Evolutionary conservation across 1,284 basidiomycete genomes (phyloP).

Genomic region (Kwoniella shivajii): DNA sequence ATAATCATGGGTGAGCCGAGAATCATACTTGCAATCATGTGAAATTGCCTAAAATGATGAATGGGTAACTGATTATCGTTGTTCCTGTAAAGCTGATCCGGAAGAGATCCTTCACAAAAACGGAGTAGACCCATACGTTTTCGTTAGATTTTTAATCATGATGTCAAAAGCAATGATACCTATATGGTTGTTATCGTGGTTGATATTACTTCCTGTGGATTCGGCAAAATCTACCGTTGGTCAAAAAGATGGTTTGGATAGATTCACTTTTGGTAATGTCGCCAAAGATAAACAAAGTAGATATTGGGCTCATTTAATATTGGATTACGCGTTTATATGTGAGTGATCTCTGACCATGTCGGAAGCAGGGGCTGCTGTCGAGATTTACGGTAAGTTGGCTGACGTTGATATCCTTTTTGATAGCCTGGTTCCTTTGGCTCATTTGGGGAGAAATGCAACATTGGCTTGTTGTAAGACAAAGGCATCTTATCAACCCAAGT

Average conservation of each 20-base stretch:
- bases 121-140: constrained; percentile 70
- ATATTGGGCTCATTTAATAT: constrained; percentile 56
- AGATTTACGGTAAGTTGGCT: neutral
- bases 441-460: constrained; percentile 67
- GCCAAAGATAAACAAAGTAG: constrained; percentile 41
- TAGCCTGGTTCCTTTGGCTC: constrained; percentile 70
- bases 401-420: neutral
- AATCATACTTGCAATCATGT: constrained; percentile 57
- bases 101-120: constrained; percentile 57
- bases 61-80: constrained; percentile 8
- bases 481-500: constrained; percentile 65
- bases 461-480: constrained; percentile 69
- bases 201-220: constrained; percentile 66
- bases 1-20: constrained; percentile 53
- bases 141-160: constrained; percentile 66
- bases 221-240: constrained; percentile 55
- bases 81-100: constrained; percentile 56
- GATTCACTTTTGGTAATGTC: constrained; percentile 61
- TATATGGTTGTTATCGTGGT: constrained; percentile 65
- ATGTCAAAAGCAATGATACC: constrained; percentile 67
- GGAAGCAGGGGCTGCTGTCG: neutral
- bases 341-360: constrained; percentile 17
- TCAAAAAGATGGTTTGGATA: constrained; percentile 57
- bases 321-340: constrained; percentile 57
- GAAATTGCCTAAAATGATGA: neutral